phyloP scores from a whole-genome alignment of 257 asterid species.

The Thymus mandschuricus region DNA sequence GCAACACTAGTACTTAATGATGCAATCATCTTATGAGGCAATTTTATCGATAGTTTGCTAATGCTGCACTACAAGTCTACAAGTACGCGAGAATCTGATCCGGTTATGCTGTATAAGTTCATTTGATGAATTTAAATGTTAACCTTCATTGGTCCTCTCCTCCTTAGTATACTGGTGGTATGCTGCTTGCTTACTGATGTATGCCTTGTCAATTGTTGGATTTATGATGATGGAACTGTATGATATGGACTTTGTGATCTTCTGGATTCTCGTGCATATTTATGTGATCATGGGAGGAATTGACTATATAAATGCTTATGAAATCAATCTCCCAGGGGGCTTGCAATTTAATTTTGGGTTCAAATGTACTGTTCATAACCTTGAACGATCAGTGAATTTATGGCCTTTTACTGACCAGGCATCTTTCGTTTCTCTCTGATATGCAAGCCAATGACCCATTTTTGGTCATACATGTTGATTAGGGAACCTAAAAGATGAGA shows the following conservation, averaged over 20 bases:
- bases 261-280: constrained; percentile 13
- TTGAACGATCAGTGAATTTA: constrained; percentile 8
- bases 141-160: not conserved
- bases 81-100: constrained; percentile 8
- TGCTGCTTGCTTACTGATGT: constrained; percentile 4
- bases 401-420: not conserved
- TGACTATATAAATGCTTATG: not conserved
- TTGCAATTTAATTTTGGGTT: not conserved
- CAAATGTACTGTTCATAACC: constrained; percentile 6
- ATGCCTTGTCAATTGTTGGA: not conserved
- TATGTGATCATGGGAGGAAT: not conserved
- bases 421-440: not conserved
- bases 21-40: constrained; percentile 19
- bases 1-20: too few species aligned
- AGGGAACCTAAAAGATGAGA: constrained; percentile 7
- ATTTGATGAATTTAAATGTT: not conserved
- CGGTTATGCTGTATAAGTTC: not conserved
- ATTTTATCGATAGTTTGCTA: constrained; percentile 15
- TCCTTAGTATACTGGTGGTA: not conserved
- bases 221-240: constrained; percentile 6
- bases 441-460: constrained; percentile 4
- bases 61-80: not conserved
- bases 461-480: constrained; percentile 20
- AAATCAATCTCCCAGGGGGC: not conserved
- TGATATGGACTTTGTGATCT: not conserved